Conservation (phyloP, 371 early-diverging fungal genomes). For the Mortierella sp. region DNA sequence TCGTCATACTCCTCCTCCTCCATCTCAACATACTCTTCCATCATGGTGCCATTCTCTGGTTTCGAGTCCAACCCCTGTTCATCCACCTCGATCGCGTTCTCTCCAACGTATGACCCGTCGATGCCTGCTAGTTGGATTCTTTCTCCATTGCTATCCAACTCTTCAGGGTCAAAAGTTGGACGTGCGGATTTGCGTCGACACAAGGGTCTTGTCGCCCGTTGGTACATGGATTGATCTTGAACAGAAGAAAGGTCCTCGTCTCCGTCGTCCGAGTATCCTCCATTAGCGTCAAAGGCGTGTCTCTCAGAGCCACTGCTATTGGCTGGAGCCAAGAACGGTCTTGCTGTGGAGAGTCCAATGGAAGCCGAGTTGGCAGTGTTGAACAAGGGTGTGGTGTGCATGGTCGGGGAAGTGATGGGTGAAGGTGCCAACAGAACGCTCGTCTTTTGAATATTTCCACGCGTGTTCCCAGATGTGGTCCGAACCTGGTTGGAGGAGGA, state of each 20-base stretch:
- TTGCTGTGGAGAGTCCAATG: not conserved
- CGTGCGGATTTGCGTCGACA: not conserved
- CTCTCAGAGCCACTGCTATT: not conserved
- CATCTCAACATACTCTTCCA: conserved; percentile 19
- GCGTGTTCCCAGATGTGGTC: not conserved
- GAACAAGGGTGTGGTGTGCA: conserved; percentile 18
- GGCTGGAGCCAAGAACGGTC: conserved; percentile 26
- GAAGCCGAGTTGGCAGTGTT: conserved; percentile 2
- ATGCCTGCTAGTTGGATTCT: conserved; percentile 7
- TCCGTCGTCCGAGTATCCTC: not conserved
- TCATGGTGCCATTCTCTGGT: conserved; percentile 3
- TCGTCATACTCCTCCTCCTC: conserved; percentile 22
- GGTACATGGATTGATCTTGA: conserved; percentile 6
- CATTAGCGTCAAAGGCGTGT: conserved; percentile 6
- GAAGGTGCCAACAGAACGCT: conserved; percentile 33
- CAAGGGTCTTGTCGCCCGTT: not conserved
- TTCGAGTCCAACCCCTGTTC: not conserved
- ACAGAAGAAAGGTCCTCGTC: conserved; percentile 24
- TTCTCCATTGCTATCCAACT: conserved; percentile 36
- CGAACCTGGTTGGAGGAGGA: conserved; percentile 9
- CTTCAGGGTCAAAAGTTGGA: not conserved
- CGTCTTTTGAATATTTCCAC: conserved; percentile 13
- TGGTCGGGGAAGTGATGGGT: conserved; percentile 29
- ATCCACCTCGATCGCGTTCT: not conserved
- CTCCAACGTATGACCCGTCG: not conserved